Conservation (phyloP, 768 basidiomycete species). For the Infundibulicybe gibba region DNA sequence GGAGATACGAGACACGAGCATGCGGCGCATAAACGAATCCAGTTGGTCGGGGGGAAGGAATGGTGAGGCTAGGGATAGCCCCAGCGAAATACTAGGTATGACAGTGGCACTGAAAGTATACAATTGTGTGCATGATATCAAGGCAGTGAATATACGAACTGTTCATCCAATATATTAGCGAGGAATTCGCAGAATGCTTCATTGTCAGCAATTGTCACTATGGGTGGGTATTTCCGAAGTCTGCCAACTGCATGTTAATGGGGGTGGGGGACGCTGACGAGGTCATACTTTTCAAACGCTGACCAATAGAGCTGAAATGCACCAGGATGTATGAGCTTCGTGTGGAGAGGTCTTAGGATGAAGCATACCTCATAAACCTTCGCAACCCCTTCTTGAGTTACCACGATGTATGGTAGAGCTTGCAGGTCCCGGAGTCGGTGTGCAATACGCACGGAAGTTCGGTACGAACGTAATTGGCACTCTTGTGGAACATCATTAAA, state of each 20-base stretch:
- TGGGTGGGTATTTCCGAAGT: slow-evolving; percentile 68
- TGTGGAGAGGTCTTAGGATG: not conserved
- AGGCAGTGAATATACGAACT: slow-evolving; percentile 50
- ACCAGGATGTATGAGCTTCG: slow-evolving; percentile 3
- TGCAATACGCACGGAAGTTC: slow-evolving; percentile 83
- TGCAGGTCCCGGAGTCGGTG: slow-evolving; percentile 88
- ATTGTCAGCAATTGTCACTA: slow-evolving; percentile 74
- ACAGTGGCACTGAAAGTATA: slow-evolving; percentile 53
- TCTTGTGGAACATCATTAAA: slow-evolving; percentile 35
- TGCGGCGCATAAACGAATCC: slow-evolving; percentile 86
- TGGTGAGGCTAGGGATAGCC: slow-evolving; percentile 81
- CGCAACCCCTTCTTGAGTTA: slow-evolving; percentile 79
- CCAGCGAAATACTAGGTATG: slow-evolving; percentile 79
- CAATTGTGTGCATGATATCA: slow-evolving; percentile 3
- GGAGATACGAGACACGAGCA: slow-evolving; percentile 89
- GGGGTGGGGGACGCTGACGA: not conserved
- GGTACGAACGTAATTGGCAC: slow-evolving; percentile 87
- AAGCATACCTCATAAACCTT: slow-evolving; percentile 76
- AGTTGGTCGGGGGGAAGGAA: slow-evolving; percentile 74
- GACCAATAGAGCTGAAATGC: slow-evolving; percentile 76
- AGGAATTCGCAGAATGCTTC: slow-evolving; percentile 75
- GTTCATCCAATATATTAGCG: slow-evolving; percentile 59
- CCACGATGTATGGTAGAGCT: slow-evolving; percentile 80
- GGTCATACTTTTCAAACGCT: slow-evolving; percentile 74
- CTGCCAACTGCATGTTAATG: slow-evolving; percentile 27